Evolutionary conservation across 768 basidiomycete species (phyloP).

Genomic region (Coprinellus micaceus): DNA sequence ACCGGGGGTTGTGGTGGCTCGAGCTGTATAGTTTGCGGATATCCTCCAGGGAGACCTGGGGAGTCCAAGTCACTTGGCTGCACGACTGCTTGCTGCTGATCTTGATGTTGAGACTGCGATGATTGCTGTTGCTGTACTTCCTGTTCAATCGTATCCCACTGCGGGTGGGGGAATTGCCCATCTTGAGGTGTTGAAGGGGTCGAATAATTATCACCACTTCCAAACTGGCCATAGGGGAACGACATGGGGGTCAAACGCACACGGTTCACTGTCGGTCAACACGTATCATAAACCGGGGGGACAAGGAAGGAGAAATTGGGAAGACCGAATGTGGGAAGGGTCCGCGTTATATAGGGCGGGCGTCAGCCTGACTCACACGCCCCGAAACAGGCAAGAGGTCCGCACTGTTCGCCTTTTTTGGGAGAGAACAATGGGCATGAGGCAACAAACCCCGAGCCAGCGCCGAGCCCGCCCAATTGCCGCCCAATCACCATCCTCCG

Average conservation of each 20-base stretch:
- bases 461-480: constrained; percentile 20
- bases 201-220: constrained; percentile 41
- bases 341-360: constrained; percentile 31
- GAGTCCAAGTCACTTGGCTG: constrained; percentile 19
- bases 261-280: background rate
- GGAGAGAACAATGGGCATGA: constrained; percentile 34
- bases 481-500: too few species aligned
- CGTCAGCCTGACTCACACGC: constrained; percentile 29
- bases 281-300: constrained; percentile 12
- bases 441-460: constrained; percentile 22
- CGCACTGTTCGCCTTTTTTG: constrained; percentile 8
- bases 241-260: constrained; percentile 32
- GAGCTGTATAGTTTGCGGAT: constrained; percentile 13
- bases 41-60: constrained; percentile 11
- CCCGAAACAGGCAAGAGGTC: constrained; percentile 3
- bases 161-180: constrained; percentile 24
- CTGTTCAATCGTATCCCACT: constrained; percentile 40
- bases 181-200: constrained; percentile 46
- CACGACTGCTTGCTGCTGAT: constrained; percentile 20
- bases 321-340: constrained; percentile 13
- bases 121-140: constrained; percentile 31
- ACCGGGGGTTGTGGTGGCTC: constrained; percentile 12
- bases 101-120: constrained; percentile 31
- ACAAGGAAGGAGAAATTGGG: constrained; percentile 22
- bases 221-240: constrained; percentile 42